Evolutionary conservation across 257 asterid species (phyloP).

Genomic region (Fraxinus quadrangulata): DNA sequence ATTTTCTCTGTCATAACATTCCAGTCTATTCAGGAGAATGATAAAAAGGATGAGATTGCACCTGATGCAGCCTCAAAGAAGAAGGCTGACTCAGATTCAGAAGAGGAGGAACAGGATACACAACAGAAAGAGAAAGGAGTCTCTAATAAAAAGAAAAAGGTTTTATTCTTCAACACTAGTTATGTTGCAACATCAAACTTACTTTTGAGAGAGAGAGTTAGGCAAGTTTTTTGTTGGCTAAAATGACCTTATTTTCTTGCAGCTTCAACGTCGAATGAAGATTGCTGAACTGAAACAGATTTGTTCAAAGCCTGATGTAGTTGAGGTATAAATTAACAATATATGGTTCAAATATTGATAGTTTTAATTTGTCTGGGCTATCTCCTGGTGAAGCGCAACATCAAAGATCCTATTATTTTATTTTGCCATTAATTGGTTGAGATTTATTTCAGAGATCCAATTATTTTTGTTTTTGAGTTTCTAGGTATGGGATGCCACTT

Average conservation of each 20-base stretch:
- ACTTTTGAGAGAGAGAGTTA: not conserved
- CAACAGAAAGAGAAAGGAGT: slow-evolving; percentile 74
- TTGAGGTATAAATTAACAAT: slow-evolving; percentile 62
- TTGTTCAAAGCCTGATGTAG: slow-evolving; percentile 82
- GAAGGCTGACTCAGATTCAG: slow-evolving; percentile 81
- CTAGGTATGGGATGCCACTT: slow-evolving; percentile 98
- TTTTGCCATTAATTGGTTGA: not conserved
- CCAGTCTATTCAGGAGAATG: slow-evolving; percentile 53
- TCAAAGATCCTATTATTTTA: not conserved
- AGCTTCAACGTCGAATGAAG: slow-evolving; percentile 94
- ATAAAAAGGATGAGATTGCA: slow-evolving; percentile 59
- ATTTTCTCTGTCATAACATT: slow-evolving; percentile 5
- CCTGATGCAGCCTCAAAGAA: slow-evolving; percentile 60
- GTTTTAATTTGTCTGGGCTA: not conserved
- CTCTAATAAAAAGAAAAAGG: slow-evolving; percentile 98
- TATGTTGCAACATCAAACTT: slow-evolving; percentile 3
- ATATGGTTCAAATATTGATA: not conserved
- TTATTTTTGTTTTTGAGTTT: not conserved
- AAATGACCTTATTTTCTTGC: slow-evolving; percentile 25
- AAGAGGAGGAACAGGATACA: slow-evolving; percentile 74
- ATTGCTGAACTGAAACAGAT: slow-evolving; percentile 89
- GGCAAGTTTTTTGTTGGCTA: slow-evolving; percentile 15
- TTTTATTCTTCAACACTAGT: slow-evolving; percentile 22
- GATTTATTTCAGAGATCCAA: not conserved
- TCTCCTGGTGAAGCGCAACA: not conserved